A percentile compares a stretch with the other conserved stretches of the same genome.
Conservation (phyloP, 2,329 filamentous ascomycete species). For the Verticillium tricorpus region DNA sequence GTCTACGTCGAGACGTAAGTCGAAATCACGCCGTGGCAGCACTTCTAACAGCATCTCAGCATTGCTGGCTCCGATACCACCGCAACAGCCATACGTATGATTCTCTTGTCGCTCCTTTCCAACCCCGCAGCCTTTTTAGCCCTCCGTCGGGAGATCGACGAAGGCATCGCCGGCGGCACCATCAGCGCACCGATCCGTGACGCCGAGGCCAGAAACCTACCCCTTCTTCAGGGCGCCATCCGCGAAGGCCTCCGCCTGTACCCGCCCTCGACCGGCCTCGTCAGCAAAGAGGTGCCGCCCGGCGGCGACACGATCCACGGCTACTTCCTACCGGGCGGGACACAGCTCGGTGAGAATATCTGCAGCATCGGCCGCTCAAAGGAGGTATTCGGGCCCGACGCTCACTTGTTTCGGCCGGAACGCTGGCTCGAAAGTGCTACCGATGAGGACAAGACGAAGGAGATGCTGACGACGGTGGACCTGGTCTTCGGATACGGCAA, state of each 20-base stretch:
- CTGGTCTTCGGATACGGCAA: conserved; percentile 33
- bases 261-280: conserved; percentile 29
- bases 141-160: no score
- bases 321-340: conserved; percentile 25
- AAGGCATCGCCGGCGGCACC: no score
- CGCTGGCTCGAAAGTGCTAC: conserved; percentile 14
- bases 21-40: no score
- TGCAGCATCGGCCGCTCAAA: conserved; percentile 24
- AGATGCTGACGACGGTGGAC: conserved; percentile 32
- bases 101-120: no score
- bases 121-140: no score
- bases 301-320: conserved; percentile 31
- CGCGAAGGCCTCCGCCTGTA: conserved; percentile 40
- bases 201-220: conserved; percentile 16
- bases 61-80: no score
- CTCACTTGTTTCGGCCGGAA: conserved; percentile 9
- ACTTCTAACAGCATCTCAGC: no score
- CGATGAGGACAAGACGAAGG: conserved; percentile 24
- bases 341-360: conserved; percentile 25
- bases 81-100: no score
- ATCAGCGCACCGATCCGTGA: no score
- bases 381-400: conserved; percentile 8
- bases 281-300: conserved; percentile 31
- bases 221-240: conserved; percentile 45
- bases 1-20: no score